Evolutionary conservation across 306 rosid genomes (phyloP), one percentile per base, ranked within the genome.

Genomic region (Mucuna pruriens): DNA sequence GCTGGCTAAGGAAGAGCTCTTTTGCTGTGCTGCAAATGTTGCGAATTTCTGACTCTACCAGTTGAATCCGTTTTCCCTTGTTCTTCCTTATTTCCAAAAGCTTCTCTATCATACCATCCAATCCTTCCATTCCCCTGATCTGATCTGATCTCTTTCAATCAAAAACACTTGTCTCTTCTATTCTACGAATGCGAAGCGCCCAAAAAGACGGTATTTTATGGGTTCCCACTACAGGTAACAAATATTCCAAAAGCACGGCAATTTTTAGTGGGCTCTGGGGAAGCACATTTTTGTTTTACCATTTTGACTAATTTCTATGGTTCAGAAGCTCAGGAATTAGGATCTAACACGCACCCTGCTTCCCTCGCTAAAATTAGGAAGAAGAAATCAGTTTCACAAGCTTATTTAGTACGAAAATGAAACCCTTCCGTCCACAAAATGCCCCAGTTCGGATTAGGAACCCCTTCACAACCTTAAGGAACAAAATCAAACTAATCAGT

Each of bases 31-130:
- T 19, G 79, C 99, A 95, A 51, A 95, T 94, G 46, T 77, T 88
- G 6, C 96, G 98, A 73, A 95, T 90, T 87, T 95, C 99, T 2
- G 95, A 44, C 78, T 95, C 99, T 8, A 54, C 25, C 7, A 95
- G 84, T 26, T 84, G 93, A 87, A 91, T 88, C 48, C 88, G 86
- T 77, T 89, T 93, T 19, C 97, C 92, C 65, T 85, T 90, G 76
- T 82, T 90, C 81, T 72, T 90, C 86, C 85, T 90, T 62, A 86
- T 89, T 83, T 93, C 98, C 87, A 95, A 70, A 68, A 95, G 88
- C 89, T 87, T 89, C 54, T 87, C 91, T 85, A 93, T 93, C 44
- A 95, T 68, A 13, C 85, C 92, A 80, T 95, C 97, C 84, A 95
- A 71, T 83, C 97, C 97, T 81, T 95, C 97, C 97, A 95, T 94